A percentile compares a stretch with the other conserved stretches of the same genome.
Conservation (phyloP, 140 eudicot genomes). For the Flaveria floridana region DNA sequence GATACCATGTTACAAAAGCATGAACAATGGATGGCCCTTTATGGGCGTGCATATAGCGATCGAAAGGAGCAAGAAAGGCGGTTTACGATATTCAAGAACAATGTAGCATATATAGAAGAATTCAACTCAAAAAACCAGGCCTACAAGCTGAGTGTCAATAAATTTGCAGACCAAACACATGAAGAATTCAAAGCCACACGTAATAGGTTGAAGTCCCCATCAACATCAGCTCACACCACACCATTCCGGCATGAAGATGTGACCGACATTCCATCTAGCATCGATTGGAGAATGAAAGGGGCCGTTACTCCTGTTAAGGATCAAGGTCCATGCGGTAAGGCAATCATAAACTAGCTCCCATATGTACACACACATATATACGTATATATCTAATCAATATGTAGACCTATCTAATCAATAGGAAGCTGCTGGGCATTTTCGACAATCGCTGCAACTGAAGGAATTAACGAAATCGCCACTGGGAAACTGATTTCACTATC, state of each 20-base stretch:
- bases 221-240: neutral
- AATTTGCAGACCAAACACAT: slow-evolving; percentile 6
- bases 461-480: neutral
- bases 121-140: neutral
- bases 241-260: slow-evolving; percentile 1
- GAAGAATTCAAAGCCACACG: neutral
- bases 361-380: neutral
- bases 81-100: neutral
- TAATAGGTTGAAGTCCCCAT: neutral
- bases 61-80: neutral
- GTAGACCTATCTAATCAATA: neutral
- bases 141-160: neutral
- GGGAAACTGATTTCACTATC: slow-evolving; percentile 16
- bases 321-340: slow-evolving; percentile 11
- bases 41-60: neutral
- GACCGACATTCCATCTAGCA: neutral
- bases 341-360: neutral
- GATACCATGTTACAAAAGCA: slow-evolving; percentile 6
- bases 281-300: slow-evolving; percentile 6
- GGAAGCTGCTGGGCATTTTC: slow-evolving; percentile 12
- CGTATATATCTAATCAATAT: neutral
- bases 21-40: slow-evolving; percentile 6
- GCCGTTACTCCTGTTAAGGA: slow-evolving; percentile 1
- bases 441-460: neutral
- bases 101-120: neutral